Evolutionary conservation across 768 basidiomycete genomes (phyloP), one percentile per base, ranked within the genome.

Genomic region (Lyophyllum shimeji): DNA sequence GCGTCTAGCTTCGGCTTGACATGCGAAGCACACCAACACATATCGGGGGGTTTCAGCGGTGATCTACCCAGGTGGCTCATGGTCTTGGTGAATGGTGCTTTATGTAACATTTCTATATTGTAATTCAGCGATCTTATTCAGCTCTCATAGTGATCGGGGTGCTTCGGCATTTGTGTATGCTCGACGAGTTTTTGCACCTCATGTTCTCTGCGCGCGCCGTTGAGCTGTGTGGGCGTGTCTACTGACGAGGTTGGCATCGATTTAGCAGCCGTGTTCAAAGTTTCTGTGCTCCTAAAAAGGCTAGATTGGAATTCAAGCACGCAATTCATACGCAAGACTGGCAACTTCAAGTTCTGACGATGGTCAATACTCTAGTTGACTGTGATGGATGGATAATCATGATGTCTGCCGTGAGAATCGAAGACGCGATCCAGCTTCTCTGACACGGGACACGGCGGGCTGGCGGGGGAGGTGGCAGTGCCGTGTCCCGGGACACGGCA

Each of bases 361-460:
- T 9, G 29, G 29, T 29, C 29, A 29, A 29, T 5, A 29, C 29
- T 9, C 29, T 29, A 29, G 29, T 29, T 29, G 29, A 29, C 29
- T 29, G 29, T 29, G 29, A 29, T 29, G 9, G 29, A 29, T 29
- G 29, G 29, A 29, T 29, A 29, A 29, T 29, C 29, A 29, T 29
- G 29, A 29, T 29, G 9, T 29, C 29, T 29, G 29, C 29, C 84
- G 86, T 88, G 86, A 74, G 85, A 87, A 86, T 65, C 23, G 65
- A 82, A 81, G 78, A 71, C 82, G 84, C 80, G 69, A 85, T 85
- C 55, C 44, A 21, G 46, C 44, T 25, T 31, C 46, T n/a, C n/a
- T n/a, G n/a, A n/a, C n/a, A n/a, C n/a, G n/a, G n/a, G n/a, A n/a
- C n/a, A n/a, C n/a, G n/a, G n/a, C n/a, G n/a, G n/a, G n/a, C n/a